These are phyloP conservation scores for Cyanodermella asteris DNA, from an alignment of 2,329 filamentous ascomycete species.

Conservation along the genomic window DNA sequence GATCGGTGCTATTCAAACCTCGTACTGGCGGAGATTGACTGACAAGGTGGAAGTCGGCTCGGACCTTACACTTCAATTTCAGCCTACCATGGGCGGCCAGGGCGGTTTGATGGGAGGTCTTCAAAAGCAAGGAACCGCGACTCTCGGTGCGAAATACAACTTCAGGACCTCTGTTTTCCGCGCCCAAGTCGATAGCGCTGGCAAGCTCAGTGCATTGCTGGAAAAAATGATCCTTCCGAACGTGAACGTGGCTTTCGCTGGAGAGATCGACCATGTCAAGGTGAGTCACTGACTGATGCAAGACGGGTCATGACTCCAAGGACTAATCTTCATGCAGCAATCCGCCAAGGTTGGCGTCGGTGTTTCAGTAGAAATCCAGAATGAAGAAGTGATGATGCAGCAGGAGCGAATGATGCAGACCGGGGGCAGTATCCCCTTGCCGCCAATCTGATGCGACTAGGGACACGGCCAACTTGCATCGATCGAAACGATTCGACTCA, in stretches of 20 bases:
- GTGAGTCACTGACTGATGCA: conserved; percentile 32
- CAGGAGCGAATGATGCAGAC: conserved; percentile 32
- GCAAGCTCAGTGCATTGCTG: conserved; percentile 76
- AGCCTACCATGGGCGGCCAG: conserved; percentile 33
- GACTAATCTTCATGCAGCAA: conserved; percentile 45
- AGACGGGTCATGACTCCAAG: background rate
- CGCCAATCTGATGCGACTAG: conserved; percentile 25
- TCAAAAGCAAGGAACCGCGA: conserved; percentile 72
- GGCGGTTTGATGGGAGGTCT: conserved; percentile 54
- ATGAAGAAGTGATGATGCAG: conserved; percentile 72
- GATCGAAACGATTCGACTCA: too few relatives aligned
- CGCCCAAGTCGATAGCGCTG: conserved; percentile 84
- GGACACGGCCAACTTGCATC: background rate
- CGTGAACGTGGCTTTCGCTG: conserved; percentile 83
- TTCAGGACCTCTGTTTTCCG: conserved; percentile 91
- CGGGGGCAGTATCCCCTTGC: conserved; percentile 20
- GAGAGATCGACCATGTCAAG: conserved; percentile 88
- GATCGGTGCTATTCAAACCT: conserved; percentile 69
- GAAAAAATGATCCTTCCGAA: conserved; percentile 92
- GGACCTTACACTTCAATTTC: conserved; percentile 76
- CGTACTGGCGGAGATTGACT: conserved; percentile 82
- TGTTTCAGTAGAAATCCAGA: conserved; percentile 70
- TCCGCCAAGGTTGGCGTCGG: conserved; percentile 85
- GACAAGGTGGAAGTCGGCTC: conserved; percentile 94
- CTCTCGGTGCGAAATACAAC: conserved; percentile 91